Conservation (phyloP, 768 basidiomycete species). For the Kwoniella botswanensis region DNA sequence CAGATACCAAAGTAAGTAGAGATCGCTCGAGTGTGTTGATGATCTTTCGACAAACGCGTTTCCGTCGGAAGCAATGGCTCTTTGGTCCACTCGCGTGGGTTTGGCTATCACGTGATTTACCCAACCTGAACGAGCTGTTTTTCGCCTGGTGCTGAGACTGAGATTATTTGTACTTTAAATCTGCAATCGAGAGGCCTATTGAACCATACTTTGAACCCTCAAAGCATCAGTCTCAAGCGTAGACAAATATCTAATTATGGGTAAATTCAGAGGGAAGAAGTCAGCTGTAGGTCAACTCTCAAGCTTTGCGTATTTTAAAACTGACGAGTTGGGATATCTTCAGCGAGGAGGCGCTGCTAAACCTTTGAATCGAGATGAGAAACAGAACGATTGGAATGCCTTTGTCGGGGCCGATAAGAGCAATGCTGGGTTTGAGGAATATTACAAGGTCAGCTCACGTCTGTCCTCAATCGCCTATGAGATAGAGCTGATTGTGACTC, state of each 20-base stretch:
- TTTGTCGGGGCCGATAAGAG: constrained; percentile 35
- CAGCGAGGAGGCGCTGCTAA: constrained; percentile 18
- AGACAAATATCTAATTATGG: constrained; percentile 1
- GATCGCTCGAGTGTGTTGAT: too few species aligned
- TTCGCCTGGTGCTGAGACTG: not conserved
- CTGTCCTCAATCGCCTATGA: not conserved
- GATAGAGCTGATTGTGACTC: constrained; percentile 1
- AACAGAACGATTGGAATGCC: constrained; percentile 29
- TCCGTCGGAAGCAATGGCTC: too few species aligned
- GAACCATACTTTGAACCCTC: too few species aligned
- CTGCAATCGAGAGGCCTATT: too few species aligned
- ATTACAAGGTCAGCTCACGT: constrained; percentile 59
- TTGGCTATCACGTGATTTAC: constrained; percentile 6
- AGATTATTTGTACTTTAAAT: too few species aligned
- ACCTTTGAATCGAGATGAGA: constrained; percentile 21
- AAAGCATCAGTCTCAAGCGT: too few species aligned
- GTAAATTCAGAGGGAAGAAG: constrained; percentile 25
- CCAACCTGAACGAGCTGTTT: not conserved
- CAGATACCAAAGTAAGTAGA: too few species aligned
- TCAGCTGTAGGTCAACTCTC: not conserved
- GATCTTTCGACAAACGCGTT: too few species aligned
- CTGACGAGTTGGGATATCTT: not conserved
- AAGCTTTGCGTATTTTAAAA: not conserved
- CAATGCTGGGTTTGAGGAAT: constrained; percentile 60
- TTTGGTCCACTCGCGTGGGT: too few species aligned